Conservation (phyloP, 2,329 filamentous ascomycete genomes). For the Cladosporium austrohemisphaericum region DNA sequence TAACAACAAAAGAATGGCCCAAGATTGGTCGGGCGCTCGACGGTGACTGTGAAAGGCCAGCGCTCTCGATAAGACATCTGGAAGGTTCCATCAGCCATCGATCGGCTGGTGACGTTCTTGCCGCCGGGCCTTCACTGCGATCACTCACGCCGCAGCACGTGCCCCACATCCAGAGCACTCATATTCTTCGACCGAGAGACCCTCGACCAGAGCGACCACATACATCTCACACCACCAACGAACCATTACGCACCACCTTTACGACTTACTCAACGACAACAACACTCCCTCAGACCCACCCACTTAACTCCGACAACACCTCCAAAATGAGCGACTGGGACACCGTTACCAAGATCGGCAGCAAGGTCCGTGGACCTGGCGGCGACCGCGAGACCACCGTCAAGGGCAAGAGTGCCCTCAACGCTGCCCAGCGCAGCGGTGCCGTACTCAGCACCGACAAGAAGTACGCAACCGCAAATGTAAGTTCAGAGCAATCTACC, state of each 20-base stretch:
- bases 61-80: no score
- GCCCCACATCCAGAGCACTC: no score
- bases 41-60: no score
- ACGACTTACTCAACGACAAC: not conserved
- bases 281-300: not conserved
- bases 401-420: constrained; percentile 76
- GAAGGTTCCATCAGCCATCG: no score
- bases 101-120: no score
- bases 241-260: not conserved
- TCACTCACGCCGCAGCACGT: no score
- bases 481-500: constrained; percentile 50
- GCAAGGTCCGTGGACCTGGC: constrained; percentile 69
- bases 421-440: constrained; percentile 82
- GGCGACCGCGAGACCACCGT: constrained; percentile 80
- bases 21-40: no score
- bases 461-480: constrained; percentile 79
- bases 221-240: not conserved
- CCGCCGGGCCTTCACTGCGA: no score
- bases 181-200: no score
- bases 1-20: no score
- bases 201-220: no score
- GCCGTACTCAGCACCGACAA: constrained; percentile 81
- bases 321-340: constrained; percentile 70
- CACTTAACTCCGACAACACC: constrained; percentile 9
- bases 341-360: constrained; percentile 85